Conservation (phyloP, 257 asterid species). For the Salvia splendens region DNA sequence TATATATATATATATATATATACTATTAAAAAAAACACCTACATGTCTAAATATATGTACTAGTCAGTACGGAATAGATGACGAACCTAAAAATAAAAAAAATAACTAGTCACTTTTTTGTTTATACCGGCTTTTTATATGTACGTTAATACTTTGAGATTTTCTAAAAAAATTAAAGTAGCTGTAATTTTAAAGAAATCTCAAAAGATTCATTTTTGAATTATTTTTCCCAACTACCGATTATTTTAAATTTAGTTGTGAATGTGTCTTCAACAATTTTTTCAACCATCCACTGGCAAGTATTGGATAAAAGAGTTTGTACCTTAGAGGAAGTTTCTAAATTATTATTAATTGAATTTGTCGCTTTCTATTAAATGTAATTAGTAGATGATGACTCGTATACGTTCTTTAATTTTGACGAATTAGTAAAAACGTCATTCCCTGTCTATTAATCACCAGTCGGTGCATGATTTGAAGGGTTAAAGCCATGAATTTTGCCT, state of each 20-base stretch:
- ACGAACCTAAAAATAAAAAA: too few relatives aligned
- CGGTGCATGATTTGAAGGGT: conserved; percentile 30
- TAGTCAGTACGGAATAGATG: not conserved
- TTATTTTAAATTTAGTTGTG: too few relatives aligned
- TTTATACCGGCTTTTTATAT: too few relatives aligned
- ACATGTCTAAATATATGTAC: not conserved
- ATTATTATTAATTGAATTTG: not conserved
- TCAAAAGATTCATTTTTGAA: too few relatives aligned
- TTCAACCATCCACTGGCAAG: too few relatives aligned
- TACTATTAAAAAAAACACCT: not conserved
- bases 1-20: too few relatives aligned
- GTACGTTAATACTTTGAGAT: too few relatives aligned
- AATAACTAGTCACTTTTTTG: too few relatives aligned
- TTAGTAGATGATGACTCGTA: conserved; percentile 5
- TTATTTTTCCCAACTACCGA: too few relatives aligned
- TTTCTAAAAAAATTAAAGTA: too few relatives aligned
- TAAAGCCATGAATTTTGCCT: conserved; percentile 39
- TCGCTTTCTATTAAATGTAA: not conserved
- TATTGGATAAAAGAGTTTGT: not conserved
- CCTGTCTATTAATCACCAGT: conserved; percentile 14
- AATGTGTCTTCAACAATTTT: too few relatives aligned
- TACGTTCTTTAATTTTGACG: conserved; percentile 9
- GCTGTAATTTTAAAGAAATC: too few relatives aligned
- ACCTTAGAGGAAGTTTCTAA: conserved; percentile 3
- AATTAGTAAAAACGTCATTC: conserved; percentile 19